phyloP scores from a whole-genome alignment of 768 basidiomycete genomes.

The Tylopilus vinaceipallidus region DNA sequence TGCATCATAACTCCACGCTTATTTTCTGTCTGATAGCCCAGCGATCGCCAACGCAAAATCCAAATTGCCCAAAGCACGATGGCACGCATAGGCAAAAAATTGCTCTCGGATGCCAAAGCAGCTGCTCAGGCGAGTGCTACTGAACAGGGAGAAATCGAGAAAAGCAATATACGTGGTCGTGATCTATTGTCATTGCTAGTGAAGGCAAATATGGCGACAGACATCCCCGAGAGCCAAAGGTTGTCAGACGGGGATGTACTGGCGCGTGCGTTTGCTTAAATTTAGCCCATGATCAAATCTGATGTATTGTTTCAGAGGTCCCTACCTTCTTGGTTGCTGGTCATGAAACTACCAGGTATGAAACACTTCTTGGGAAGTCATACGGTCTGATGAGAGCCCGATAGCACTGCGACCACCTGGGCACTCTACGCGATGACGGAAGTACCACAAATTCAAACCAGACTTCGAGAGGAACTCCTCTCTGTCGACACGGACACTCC shows the following conservation, averaged over 20 bases:
- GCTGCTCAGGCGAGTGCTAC: slow-evolving; percentile 25
- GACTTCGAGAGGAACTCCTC: slow-evolving; percentile 58
- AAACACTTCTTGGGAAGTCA: not conserved
- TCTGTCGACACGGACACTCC: slow-evolving; percentile 53
- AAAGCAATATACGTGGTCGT: slow-evolving; percentile 36
- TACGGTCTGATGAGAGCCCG: not conserved
- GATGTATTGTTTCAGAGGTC: not conserved
- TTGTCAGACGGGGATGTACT: slow-evolving; percentile 65
- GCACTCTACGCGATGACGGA: slow-evolving; percentile 54
- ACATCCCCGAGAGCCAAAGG: slow-evolving; percentile 51
- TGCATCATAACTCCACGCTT: not conserved
- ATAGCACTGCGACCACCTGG: slow-evolving; percentile 50
- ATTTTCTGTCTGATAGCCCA: slow-evolving; percentile 19
- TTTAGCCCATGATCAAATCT: no score
- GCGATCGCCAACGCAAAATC: slow-evolving; percentile 11
- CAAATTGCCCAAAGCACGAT: slow-evolving; percentile 40
- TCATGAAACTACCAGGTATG: slow-evolving; percentile 1
- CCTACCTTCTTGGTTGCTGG: not conserved
- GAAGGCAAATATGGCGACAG: slow-evolving; percentile 35
- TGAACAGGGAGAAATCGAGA: slow-evolving; percentile 32
- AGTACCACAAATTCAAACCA: slow-evolving; percentile 46
- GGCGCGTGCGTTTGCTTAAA: slow-evolving; percentile 38
- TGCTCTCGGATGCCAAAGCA: slow-evolving; percentile 49
- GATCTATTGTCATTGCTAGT: slow-evolving; percentile 44
- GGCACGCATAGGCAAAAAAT: slow-evolving; percentile 46